Conservation (phyloP, 148 eudicot species). For the Selenicereus undatus region DNA sequence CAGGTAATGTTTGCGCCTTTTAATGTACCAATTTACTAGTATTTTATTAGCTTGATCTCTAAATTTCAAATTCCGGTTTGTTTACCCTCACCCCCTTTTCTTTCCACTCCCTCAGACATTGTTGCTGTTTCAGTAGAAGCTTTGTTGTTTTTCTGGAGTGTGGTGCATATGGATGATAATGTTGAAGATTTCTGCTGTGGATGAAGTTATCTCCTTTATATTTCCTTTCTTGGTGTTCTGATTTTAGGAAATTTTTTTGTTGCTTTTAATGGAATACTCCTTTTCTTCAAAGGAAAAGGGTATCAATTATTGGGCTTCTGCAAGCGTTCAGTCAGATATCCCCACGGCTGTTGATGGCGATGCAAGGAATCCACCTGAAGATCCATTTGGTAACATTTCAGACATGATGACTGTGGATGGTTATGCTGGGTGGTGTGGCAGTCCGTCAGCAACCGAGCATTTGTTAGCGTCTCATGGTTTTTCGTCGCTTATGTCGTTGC, state of each 20-base stretch:
- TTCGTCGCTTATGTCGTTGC: constrained; percentile 29
- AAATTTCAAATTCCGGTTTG: neutral
- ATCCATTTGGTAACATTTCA: constrained; percentile 32
- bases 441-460: constrained; percentile 59
- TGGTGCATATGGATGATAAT: constrained; percentile 19
- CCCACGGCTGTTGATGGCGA: constrained; percentile 28
- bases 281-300: constrained; percentile 38
- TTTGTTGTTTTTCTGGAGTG: neutral
- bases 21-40: neutral
- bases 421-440: constrained; percentile 69
- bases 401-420: constrained; percentile 60
- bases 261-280: constrained; percentile 40
- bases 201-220: neutral
- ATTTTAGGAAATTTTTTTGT: neutral
- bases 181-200: constrained; percentile 10
- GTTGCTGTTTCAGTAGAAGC: neutral
- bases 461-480: constrained; percentile 48
- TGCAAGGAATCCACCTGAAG: constrained; percentile 34
- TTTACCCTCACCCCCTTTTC: neutral
- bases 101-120: neutral
- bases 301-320: constrained; percentile 29
- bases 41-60: neutral
- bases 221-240: neutral
- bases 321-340: constrained; percentile 31
- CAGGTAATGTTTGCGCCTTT: constrained; percentile 1